phyloP scores from a whole-genome alignment of 805 yeast species.

The Soucietia sequanensis region DNA sequence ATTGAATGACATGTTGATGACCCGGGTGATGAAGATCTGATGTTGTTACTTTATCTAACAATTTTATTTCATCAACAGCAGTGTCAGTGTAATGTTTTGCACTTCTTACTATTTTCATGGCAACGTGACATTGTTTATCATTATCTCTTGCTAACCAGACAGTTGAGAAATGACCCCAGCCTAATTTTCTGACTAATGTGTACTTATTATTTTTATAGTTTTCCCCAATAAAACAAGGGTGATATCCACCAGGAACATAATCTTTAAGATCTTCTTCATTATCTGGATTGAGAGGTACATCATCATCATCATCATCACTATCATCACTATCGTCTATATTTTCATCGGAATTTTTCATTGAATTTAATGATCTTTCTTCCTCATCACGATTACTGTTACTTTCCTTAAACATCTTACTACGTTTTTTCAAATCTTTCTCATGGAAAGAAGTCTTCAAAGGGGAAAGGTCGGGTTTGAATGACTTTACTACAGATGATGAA shows the following conservation, averaged over 20 bases:
- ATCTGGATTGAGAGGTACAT: constrained; percentile 27
- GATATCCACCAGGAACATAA: constrained; percentile 92
- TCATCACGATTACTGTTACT: constrained; percentile 7
- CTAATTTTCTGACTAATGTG: constrained; percentile 80
- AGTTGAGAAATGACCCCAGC: constrained; percentile 99
- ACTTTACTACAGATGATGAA: constrained; percentile 30
- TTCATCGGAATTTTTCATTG: constrained; percentile 9
- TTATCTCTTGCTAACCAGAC: constrained; percentile 83
- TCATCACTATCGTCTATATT: constrained; percentile 19
- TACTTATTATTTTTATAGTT: constrained; percentile 73
- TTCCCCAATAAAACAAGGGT: constrained; percentile 91
- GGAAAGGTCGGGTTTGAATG: constrained; percentile 36
- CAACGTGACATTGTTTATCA: constrained; percentile 69
- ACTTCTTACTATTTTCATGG: constrained; percentile 89
- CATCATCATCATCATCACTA: constrained; percentile 25
- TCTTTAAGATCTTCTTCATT: constrained; percentile 87
- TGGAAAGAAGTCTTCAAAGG: constrained; percentile 36
- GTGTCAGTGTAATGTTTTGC: constrained; percentile 91
- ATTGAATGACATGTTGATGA: constrained; percentile 72
- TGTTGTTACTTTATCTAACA: constrained; percentile 65
- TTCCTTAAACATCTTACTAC: too few relatives aligned
- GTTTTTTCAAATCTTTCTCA: constrained; percentile 6
- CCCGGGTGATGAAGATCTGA: constrained; percentile 73
- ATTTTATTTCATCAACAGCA: constrained; percentile 87
- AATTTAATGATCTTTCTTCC: constrained; percentile 3